Evolutionary conservation across 371 early-diverging fungal genomes (phyloP).

Genomic region (Apophysomyces trapeziformis): DNA sequence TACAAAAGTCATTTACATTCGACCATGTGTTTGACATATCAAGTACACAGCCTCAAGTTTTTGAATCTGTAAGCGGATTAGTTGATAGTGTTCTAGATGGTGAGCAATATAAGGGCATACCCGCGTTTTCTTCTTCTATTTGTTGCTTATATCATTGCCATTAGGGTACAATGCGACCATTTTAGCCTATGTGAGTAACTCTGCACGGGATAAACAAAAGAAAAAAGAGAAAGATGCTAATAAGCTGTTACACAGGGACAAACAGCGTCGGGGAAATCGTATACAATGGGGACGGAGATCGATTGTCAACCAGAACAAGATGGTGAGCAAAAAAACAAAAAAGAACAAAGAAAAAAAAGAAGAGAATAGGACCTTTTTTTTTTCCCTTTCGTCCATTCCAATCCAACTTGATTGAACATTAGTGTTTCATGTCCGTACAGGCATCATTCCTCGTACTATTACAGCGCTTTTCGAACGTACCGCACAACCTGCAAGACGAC

Average conservation of each 20-base stretch:
- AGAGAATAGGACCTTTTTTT: too few species aligned
- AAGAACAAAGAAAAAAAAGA: not conserved
- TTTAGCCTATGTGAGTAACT: conserved; percentile 87
- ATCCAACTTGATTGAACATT: not conserved
- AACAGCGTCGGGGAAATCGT: conserved; percentile 97
- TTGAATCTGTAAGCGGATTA: conserved; percentile 66
- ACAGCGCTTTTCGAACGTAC: conserved; percentile 67
- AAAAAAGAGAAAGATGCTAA: not conserved
- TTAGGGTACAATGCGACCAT: conserved; percentile 93
- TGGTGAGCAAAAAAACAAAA: conserved; percentile 25
- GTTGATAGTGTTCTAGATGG: conserved; percentile 91
- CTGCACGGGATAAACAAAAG: not conserved
- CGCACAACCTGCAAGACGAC: conserved; percentile 20
- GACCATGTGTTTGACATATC: conserved; percentile 77
- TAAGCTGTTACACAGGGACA: conserved; percentile 63
- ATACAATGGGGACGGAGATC: conserved; percentile 95
- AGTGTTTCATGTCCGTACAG: conserved; percentile 30
- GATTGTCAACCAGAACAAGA: conserved; percentile 64
- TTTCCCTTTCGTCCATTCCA: too few species aligned
- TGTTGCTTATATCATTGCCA: not conserved
- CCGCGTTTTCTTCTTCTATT: not conserved
- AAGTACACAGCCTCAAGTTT: conserved; percentile 78
- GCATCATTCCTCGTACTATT: conserved; percentile 93
- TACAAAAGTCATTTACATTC: conserved; percentile 64
- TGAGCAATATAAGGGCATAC: conserved; percentile 19